phyloP scores from a whole-genome alignment of 2,329 filamentous ascomycete genomes.

The Kalaharituber pfeilii region DNA sequence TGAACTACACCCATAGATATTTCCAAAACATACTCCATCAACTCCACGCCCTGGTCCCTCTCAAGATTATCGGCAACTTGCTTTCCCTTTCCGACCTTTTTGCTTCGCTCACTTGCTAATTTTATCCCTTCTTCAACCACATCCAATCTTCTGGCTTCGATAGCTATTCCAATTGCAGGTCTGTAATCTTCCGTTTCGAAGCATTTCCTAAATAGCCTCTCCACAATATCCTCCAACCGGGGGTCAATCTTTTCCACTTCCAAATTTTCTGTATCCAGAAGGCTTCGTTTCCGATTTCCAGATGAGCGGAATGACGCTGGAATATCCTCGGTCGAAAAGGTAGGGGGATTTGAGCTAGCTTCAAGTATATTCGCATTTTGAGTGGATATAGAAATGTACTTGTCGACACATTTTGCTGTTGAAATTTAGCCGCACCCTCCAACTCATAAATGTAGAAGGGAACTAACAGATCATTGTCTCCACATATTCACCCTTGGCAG shows the following conservation, averaged over 20 bases:
- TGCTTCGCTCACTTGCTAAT: conserved; percentile 49
- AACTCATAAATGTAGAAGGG: background rate
- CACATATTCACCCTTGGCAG: conserved; percentile 84
- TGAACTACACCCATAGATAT: conserved; percentile 98
- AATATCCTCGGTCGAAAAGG: conserved; percentile 12
- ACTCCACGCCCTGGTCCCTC: conserved; percentile 56
- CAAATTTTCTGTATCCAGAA: background rate
- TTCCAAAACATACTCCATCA: conserved; percentile 90
- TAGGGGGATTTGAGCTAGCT: conserved; percentile 5
- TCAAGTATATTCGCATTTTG: conserved; percentile 12
- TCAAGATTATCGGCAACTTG: conserved; percentile 35
- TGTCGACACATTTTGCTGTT: conserved; percentile 79
- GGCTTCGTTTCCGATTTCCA: background rate
- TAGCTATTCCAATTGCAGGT: conserved; percentile 90
- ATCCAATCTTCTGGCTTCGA: conserved; percentile 83
- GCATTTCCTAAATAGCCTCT: conserved; percentile 80
- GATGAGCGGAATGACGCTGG: background rate
- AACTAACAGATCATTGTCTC: conserved; percentile 77
- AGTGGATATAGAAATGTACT: conserved; percentile 71
- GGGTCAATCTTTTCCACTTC: conserved; percentile 17
- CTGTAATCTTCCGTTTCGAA: conserved; percentile 72
- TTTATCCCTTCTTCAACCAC: conserved; percentile 75
- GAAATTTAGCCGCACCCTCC: background rate
- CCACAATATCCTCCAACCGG: conserved; percentile 58
- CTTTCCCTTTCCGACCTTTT: conserved; percentile 52